Conservation (phyloP, 2,329 filamentous ascomycete species). For the Bipolaris sorokiniana region DNA sequence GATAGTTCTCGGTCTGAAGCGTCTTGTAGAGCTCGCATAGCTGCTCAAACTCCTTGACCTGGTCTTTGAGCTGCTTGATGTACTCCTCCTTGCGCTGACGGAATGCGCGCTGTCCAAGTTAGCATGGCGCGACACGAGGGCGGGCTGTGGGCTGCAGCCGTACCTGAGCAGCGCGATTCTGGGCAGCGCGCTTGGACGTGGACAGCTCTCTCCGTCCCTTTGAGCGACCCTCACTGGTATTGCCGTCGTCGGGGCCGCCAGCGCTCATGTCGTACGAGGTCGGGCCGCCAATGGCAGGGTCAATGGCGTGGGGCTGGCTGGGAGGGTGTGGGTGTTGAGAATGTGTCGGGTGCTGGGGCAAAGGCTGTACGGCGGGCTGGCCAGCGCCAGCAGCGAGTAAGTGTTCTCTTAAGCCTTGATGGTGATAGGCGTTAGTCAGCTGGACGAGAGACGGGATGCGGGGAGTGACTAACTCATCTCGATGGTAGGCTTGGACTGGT, state of each 20-base stretch:
- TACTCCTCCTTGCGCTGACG: constrained; percentile 97
- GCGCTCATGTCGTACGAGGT: constrained; percentile 55
- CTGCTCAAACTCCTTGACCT: constrained; percentile 79
- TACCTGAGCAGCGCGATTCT: constrained; percentile 97
- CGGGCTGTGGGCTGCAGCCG: neutral
- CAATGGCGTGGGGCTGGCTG: constrained; percentile 61
- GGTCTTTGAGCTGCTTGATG: constrained; percentile 95
- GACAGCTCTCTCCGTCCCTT: constrained; percentile 88
- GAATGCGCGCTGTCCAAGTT: constrained; percentile 77
- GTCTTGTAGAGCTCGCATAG: constrained; percentile 79
- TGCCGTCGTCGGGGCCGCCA: constrained; percentile 55
- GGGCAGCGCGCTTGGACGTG: constrained; percentile 92
- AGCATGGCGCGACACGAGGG: constrained; percentile 24
- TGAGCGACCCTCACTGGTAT: constrained; percentile 51
- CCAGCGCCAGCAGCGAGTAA: constrained; percentile 62
- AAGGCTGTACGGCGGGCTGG: constrained; percentile 47
- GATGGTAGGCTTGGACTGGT: constrained; percentile 47
- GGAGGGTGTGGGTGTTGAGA: constrained; percentile 45
- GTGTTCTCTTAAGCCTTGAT: constrained; percentile 67
- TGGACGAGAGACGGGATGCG: constrained; percentile 11
- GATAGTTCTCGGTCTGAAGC: constrained; percentile 88
- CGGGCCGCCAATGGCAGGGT: constrained; percentile 62
- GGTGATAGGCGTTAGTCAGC: constrained; percentile 42
- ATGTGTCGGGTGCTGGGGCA: constrained; percentile 34
- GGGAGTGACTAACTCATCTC: constrained; percentile 51